Percentiles rank a stretch among this genome's conserved stretches.
Evolutionary conservation across 139 green algal genomes (phyloP).

Genomic region (Asterochloris erici): DNA sequence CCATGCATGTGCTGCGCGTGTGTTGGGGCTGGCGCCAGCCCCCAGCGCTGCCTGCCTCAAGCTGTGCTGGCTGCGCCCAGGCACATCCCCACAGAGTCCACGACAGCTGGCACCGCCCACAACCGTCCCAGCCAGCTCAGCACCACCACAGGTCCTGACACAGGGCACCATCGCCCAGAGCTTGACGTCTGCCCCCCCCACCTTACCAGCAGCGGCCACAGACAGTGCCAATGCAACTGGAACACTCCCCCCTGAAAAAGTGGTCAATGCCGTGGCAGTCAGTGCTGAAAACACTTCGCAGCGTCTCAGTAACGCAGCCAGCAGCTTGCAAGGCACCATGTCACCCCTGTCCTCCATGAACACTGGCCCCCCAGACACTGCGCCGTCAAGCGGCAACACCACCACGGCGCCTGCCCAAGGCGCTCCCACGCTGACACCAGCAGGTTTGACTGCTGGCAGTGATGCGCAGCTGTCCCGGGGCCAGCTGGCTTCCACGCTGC

Average conservation of each 20-base stretch:
- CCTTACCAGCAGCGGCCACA: too few species aligned
- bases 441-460: background rate
- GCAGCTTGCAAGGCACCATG: background rate
- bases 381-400: background rate
- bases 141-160: too few species aligned
- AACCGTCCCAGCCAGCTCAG: too few species aligned
- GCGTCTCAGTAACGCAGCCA: background rate
- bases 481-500: background rate
- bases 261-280: background rate
- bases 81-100: too few species aligned
- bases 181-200: too few species aligned
- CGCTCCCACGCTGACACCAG: background rate
- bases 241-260: background rate
- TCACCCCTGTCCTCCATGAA: background rate
- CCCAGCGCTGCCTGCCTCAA: too few species aligned
- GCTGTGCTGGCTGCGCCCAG: too few species aligned
- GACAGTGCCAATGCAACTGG: background rate
- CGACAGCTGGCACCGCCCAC: too few species aligned
- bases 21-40: too few species aligned
- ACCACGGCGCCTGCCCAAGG: background rate
- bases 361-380: background rate
- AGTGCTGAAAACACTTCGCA: background rate
- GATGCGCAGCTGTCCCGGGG: background rate
- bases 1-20: too few species aligned
- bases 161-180: too few species aligned